Evolutionary conservation across 2,329 filamentous ascomycete genomes (phyloP).

Genomic region (Epicoccum nigrum): DNA sequence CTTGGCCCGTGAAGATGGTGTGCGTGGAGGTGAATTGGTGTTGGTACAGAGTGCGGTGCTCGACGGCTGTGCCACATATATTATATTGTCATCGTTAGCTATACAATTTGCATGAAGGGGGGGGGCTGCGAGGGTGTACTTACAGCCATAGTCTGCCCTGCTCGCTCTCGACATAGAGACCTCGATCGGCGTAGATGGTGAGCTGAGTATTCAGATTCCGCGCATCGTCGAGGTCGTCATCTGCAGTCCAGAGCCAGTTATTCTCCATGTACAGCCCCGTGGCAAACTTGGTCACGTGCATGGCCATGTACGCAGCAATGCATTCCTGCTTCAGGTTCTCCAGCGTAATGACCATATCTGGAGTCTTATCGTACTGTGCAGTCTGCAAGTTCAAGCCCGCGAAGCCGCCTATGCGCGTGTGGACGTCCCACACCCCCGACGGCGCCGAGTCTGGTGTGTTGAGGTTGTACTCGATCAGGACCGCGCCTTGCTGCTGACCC

Average conservation of each 20-base stretch:
- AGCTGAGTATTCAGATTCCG: constrained; percentile 70
- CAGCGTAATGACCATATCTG: constrained; percentile 60
- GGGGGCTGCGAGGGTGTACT: constrained; percentile 62
- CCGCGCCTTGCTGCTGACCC: constrained; percentile 70
- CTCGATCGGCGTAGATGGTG: constrained; percentile 85
- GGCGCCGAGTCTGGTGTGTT: constrained; percentile 60
- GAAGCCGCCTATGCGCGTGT: constrained; percentile 81
- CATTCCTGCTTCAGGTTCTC: constrained; percentile 65
- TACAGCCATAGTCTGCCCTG: constrained; percentile 50
- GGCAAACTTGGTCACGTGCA: constrained; percentile 58
- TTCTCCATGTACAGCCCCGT: constrained; percentile 80
- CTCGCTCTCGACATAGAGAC: constrained; percentile 71
- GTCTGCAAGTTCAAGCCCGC: constrained; percentile 79
- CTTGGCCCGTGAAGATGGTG: constrained; percentile 80
- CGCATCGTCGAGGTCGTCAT: constrained; percentile 75
- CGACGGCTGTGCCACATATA: constrained; percentile 69
- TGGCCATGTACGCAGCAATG: constrained; percentile 68
- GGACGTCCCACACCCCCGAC: constrained; percentile 83
- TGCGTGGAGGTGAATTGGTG: constrained; percentile 81
- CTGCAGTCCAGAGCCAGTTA: constrained; percentile 89
- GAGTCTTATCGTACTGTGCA: constrained; percentile 77
- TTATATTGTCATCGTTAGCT: too few relatives aligned
- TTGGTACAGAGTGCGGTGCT: constrained; percentile 71
- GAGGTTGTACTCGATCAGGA: constrained; percentile 77
- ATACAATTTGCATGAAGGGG: too few relatives aligned